Percentiles rank a stretch among this genome's conserved stretches.
These are phyloP conservation scores for Pyronema domesticum DNA, from an alignment of 495 filamentous ascomycete species.

Conservation along the genomic window DNA sequence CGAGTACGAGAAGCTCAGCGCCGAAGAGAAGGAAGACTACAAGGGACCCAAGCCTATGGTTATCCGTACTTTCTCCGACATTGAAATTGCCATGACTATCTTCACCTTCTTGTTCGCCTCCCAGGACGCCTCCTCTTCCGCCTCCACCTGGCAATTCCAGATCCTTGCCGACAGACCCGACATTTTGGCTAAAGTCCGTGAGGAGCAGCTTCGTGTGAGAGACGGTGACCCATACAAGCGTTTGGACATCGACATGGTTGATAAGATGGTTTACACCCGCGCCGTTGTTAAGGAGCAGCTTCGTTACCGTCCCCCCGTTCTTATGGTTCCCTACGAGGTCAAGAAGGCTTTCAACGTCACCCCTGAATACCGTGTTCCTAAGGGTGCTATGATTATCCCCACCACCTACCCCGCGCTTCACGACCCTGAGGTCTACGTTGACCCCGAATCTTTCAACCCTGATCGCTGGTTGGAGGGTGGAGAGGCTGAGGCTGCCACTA, in stretches of 20 bases:
- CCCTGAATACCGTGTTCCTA: constrained; percentile 70
- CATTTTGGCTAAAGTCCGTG: constrained; percentile 71
- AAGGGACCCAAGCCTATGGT: constrained; percentile 28
- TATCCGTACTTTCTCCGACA: constrained; percentile 74
- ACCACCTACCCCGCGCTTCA: constrained; percentile 79
- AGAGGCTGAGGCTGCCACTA: constrained; percentile 68
- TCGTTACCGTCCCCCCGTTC: constrained; percentile 86
- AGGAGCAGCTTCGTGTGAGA: constrained; percentile 68
- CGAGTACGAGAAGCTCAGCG: constrained; percentile 49
- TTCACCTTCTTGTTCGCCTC: constrained; percentile 98
- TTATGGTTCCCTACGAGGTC: constrained; percentile 91
- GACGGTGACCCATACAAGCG: constrained; percentile 56
- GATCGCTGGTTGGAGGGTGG: constrained; percentile 84
- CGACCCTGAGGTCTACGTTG: constrained; percentile 80
- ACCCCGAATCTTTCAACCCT: constrained; percentile 75
- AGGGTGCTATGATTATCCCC: constrained; percentile 88
- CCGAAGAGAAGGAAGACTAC: constrained; percentile 47
- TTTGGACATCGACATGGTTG: constrained; percentile 66
- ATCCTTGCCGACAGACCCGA: constrained; percentile 87
- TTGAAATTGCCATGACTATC: constrained; percentile 82
- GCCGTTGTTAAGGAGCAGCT: constrained; percentile 87
- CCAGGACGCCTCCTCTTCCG: constrained; percentile 88
- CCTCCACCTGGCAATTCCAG: constrained; percentile 89
- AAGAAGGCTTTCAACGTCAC: constrained; percentile 95
- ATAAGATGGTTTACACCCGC: constrained; percentile 76